Evolutionary conservation across 768 basidiomycete species (phyloP), one percentile per base, ranked within the genome.

Genomic region (Leccinum disarticulatum): DNA sequence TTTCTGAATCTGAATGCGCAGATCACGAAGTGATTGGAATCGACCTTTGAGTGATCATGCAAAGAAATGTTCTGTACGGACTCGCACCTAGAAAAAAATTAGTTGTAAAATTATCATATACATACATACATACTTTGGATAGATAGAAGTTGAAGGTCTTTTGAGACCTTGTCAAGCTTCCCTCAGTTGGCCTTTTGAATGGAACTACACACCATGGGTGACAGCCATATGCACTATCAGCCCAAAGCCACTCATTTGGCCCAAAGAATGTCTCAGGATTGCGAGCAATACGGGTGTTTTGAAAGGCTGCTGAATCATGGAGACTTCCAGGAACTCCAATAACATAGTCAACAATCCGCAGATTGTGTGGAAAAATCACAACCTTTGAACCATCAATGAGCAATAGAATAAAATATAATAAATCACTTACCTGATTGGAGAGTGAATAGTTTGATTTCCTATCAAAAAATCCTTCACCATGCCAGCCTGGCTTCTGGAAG

Each of bases 71-170:
- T 67, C 58, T 4, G 53, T 55, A 11, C 0, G 2, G 6, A 67
- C 35, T 6, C 13, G 0, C 2, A 66, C 36, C 66, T 66, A 50
- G 3, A 55, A 41, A 30, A 33, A 10, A 30, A 4, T n/a, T 35
- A 19, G 4, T 17, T 31, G 4, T 17, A 47, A 31, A 31, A 25
- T 25, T 25, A 10, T 15, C 14, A 55, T 33, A 46, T 0, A 31
- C 3, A 46, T 22, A 52, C 8, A 58, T 30, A 30, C n/a, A 6
- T 43, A 70, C 63, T 48, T 63, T 66, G 3, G 68, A 72, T 8
- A 73, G 3, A 53, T 65, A 31, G n/a, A 60, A 60, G 14, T 73
- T 73, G 31, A 68, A 73, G 1, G 53, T 61, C 19, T 62, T 63
- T 13, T 72, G 66, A 51, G 60, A 49, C 3, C 19, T 27, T 14